Conservation (phyloP, 2,329 filamentous ascomycete genomes). For the Moelleriella libera region DNA sequence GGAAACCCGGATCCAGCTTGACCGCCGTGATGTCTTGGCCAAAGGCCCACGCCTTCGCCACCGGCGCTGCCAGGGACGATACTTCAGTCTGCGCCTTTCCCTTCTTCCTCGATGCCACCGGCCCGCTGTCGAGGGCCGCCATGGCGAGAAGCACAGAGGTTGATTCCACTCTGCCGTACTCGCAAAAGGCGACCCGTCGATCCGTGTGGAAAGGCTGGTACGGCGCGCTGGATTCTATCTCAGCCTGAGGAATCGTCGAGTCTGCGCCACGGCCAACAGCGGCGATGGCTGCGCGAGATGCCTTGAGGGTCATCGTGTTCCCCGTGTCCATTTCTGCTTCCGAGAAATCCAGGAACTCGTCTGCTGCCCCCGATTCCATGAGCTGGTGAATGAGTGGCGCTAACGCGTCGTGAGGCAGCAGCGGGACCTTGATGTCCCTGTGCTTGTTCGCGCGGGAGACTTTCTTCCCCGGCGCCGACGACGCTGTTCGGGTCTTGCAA, state of each 20-base stretch:
- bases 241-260: slow-evolving; percentile 59
- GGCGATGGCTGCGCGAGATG: slow-evolving; percentile 16
- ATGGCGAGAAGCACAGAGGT: slow-evolving; percentile 26
- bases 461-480: slow-evolving; percentile 37
- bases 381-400: slow-evolving; percentile 41
- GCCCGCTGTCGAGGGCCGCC: slow-evolving; percentile 24
- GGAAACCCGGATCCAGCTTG: slow-evolving; percentile 38
- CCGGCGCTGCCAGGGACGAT: slow-evolving; percentile 1
- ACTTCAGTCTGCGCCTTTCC: slow-evolving; percentile 7
- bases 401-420: slow-evolving; percentile 44
- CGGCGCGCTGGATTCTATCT: slow-evolving; percentile 90
- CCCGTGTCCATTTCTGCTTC: slow-evolving; percentile 39
- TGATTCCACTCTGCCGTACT: slow-evolving; percentile 32
- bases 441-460: slow-evolving; percentile 42
- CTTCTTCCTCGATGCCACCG: slow-evolving; percentile 21
- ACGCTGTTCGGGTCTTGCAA: slow-evolving; percentile 39
- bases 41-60: slow-evolving; percentile 40
- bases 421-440: slow-evolving; percentile 52
- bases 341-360: slow-evolving; percentile 39
- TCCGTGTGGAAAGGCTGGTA: slow-evolving; percentile 96
- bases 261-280: slow-evolving; percentile 31
- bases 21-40: slow-evolving; percentile 37
- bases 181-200: slow-evolving; percentile 62
- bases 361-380: slow-evolving; percentile 33
- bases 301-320: slow-evolving; percentile 37